A percentile compares a stretch with the other conserved stretches of the same genome.
phyloP scores from a whole-genome alignment of 2,329 filamentous ascomycete genomes.

The Colletotrichum tanaceti region DNA sequence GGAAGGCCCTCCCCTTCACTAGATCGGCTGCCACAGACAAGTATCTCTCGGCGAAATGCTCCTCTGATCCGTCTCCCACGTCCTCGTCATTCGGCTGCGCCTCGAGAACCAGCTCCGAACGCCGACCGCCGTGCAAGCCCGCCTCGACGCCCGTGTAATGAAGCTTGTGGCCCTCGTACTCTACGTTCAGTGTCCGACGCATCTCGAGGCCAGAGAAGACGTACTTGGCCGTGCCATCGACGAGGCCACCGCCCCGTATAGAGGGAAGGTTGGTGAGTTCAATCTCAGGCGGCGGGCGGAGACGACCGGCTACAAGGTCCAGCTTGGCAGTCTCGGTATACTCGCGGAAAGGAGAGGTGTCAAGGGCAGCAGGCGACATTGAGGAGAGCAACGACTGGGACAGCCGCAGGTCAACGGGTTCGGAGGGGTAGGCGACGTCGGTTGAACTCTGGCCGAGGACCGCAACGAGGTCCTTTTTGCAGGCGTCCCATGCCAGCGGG shows the following conservation, averaged over 20 bases:
- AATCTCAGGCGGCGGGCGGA: constrained; percentile 53
- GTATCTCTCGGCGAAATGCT: background rate
- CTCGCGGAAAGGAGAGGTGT: constrained; percentile 50
- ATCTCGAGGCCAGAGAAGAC: constrained; percentile 65
- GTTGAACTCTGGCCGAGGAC: constrained; percentile 52
- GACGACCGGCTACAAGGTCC: constrained; percentile 55
- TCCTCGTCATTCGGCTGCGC: background rate
- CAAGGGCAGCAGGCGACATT: constrained; percentile 40
- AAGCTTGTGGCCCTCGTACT: constrained; percentile 58
- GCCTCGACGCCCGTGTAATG: constrained; percentile 65
- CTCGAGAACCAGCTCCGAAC: constrained; percentile 62
- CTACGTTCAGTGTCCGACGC: constrained; percentile 57
- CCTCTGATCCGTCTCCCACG: background rate
- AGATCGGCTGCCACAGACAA: constrained; percentile 14
- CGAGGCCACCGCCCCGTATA: constrained; percentile 3
- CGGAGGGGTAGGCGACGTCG: constrained; percentile 60
- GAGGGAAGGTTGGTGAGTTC: constrained; percentile 40
- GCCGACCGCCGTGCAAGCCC: constrained; percentile 62
- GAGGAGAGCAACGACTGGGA: constrained; percentile 51
- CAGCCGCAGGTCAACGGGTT: constrained; percentile 62
- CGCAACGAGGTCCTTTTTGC: constrained; percentile 49
- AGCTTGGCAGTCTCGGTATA: constrained; percentile 61
- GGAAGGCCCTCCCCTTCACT: constrained; percentile 16
- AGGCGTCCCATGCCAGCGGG: constrained; percentile 39
- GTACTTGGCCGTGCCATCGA: constrained; percentile 39